Conservation (phyloP, 768 basidiomycete species). For the Podaxis sp. region DNA sequence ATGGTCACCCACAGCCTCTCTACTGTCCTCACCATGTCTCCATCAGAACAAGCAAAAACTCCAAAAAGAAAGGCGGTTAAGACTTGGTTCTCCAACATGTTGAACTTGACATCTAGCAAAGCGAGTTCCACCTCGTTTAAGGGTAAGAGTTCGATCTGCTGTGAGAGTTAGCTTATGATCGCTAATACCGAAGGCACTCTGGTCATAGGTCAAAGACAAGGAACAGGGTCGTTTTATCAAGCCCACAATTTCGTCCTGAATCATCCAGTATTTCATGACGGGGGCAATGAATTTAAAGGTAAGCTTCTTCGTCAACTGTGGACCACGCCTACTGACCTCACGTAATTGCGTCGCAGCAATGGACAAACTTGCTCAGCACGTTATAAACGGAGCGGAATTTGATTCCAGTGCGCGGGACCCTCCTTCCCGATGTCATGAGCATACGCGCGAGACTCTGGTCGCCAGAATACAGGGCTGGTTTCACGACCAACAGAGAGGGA, state of each 20-base stretch:
- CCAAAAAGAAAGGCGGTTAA: too few species aligned
- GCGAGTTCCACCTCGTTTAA: too few species aligned
- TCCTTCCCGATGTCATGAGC: conserved; percentile 20
- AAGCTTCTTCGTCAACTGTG: not conserved
- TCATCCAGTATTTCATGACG: not conserved
- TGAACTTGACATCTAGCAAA: too few species aligned
- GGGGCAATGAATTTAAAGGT: not conserved
- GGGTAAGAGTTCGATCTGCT: too few species aligned
- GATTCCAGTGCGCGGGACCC: conserved; percentile 20
- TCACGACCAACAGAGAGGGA: not conserved
- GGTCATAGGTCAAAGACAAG: too few species aligned
- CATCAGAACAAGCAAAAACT: too few species aligned
- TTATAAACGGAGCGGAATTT: not conserved
- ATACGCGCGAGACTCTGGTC: conserved; percentile 18
- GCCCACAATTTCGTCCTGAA: not conserved
- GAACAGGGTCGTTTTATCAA: not conserved
- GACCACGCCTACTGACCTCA: too few species aligned
- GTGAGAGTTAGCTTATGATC: too few species aligned
- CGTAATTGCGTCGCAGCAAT: not conserved
- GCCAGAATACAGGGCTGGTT: conserved; percentile 14
- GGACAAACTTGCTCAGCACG: not conserved
- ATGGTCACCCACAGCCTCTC: too few species aligned
- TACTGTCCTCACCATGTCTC: too few species aligned
- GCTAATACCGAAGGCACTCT: too few species aligned
- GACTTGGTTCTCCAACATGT: too few species aligned